Evolutionary conservation across 1,284 basidiomycete species (phyloP), one percentile per base, ranked within the genome.

Genomic region (Omphalotus olearius): DNA sequence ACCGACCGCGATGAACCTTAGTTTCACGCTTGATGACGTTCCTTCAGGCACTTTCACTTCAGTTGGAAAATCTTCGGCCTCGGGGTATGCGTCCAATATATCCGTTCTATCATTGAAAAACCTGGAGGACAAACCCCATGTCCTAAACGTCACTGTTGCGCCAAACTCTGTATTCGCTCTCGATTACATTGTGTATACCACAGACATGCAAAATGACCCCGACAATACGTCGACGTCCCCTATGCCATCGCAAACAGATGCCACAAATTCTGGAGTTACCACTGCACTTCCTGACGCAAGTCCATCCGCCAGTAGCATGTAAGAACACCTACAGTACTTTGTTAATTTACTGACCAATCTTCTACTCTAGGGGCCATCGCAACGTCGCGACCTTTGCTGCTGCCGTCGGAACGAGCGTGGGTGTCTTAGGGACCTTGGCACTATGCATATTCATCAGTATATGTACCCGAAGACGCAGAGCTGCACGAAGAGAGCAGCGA

Each of bases 321-420:
- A 33, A 10, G 30, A 10, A 13, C 3, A 33, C 25, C 3, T 28
- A 16, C 6, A n/a, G 26, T 28, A 5, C 7, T 28, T 45, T 30
- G 25, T 45, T 16, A 25, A 30, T 45, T 16, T 28, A 16, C 11
- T 30, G 23, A 26, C 20, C 25, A 28, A 20, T 2, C 10, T 35
- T 23, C 10, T 13, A 11, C 4, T 17, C 33, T 47, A 45, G 54
- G 30, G 66, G 66, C 47, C 62, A 65, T 42, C 70, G 72, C 54
- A 75, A 74, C 47, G 60, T 75, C 46, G 74, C 69, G 6, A 79
- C 79, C 4, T 82, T 82, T 57, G 79, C 67, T 1, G 77, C 73
- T 26, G 78, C 75, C 4, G 68, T 82, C 18, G 78, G 75, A 1
- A 76, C 75, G 30, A 73, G 70, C 33, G 70, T 79, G 23, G 79